These are phyloP conservation scores for Geotrichum phurueaensis DNA, from an alignment of 1,139 yeast genomes.

Conservation along the genomic window DNA sequence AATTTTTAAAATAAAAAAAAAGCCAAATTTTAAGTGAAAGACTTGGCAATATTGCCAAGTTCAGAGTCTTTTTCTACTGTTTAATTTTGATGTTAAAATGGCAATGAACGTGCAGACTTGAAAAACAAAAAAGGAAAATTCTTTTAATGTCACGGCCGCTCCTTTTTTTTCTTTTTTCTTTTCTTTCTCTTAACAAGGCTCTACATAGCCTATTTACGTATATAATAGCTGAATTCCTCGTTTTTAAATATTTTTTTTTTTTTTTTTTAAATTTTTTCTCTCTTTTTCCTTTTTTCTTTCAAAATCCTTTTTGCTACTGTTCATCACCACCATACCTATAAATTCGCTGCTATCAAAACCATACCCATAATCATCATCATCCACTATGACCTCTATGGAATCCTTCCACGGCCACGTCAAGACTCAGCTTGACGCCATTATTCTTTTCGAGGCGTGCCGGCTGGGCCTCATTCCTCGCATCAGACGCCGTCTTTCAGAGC, in stretches of 20 bases:
- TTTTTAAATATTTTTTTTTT: neutral
- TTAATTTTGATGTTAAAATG: neutral
- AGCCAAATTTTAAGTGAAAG: neutral
- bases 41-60: constrained; percentile 7
- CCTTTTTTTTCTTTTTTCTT: no score
- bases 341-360: neutral
- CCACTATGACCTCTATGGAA: constrained; percentile 35
- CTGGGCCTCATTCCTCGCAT: constrained; percentile 45
- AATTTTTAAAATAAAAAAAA: neutral
- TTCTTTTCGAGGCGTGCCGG: constrained; percentile 52
- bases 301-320: neutral
- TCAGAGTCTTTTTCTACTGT: constrained; percentile 1
- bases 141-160: no score
- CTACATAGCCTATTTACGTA: no score
- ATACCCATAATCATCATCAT: neutral
- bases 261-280: neutral
- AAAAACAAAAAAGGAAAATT: no score
- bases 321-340: neutral
- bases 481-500: constrained; percentile 46
- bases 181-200: no score
- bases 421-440: constrained; percentile 49
- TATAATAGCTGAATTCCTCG: neutral
- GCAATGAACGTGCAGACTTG: neutral
- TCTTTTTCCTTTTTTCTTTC: neutral
- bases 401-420: constrained; percentile 50